A percentile compares a stretch with the other conserved stretches of the same genome.
phyloP scores from a whole-genome alignment of 306 rosid species.

The Rosa lucieae region DNA sequence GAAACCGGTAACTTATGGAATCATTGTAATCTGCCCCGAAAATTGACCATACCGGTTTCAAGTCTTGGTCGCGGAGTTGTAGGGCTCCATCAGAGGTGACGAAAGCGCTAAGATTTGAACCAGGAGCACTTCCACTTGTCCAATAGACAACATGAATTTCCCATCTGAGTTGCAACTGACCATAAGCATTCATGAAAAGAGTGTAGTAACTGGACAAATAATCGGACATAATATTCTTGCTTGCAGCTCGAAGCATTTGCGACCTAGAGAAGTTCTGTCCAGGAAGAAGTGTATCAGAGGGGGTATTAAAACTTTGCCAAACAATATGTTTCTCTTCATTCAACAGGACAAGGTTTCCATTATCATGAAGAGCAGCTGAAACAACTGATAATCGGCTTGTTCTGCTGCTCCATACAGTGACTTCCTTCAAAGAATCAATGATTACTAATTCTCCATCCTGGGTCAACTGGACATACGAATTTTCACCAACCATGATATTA shows the following conservation, averaged over 20 bases:
- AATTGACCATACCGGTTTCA: conserved; percentile 62
- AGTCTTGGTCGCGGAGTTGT: conserved; percentile 48
- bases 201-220: conserved; percentile 58
- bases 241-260: conserved; percentile 56
- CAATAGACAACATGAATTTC: conserved; percentile 63
- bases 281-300: conserved; percentile 78
- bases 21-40: conserved; percentile 77
- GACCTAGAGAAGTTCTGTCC: conserved; percentile 58
- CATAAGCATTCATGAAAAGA: conserved; percentile 62
- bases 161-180: conserved; percentile 68
- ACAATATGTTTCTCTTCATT: conserved; percentile 38
- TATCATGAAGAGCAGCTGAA: conserved; percentile 57
- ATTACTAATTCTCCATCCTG: conserved; percentile 56
- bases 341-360: conserved; percentile 72
- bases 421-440: conserved; percentile 50
- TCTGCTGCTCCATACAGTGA: conserved; percentile 47
- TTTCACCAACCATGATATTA: conserved; percentile 46
- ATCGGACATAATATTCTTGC: conserved; percentile 25
- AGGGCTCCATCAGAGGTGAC: conserved; percentile 59
- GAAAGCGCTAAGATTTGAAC: conserved; percentile 54
- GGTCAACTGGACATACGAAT: conserved; percentile 59
- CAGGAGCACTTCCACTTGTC: conserved; percentile 49
- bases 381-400: conserved; percentile 45
- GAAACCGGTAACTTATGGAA: conserved; percentile 51
- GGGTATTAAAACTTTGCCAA: conserved; percentile 78